A percentile compares a stretch with the other conserved stretches of the same genome.
These are phyloP conservation scores for Plasmodium vivax DNA, from an alignment of 169 alveolate species.

Conservation along the genomic window DNA sequence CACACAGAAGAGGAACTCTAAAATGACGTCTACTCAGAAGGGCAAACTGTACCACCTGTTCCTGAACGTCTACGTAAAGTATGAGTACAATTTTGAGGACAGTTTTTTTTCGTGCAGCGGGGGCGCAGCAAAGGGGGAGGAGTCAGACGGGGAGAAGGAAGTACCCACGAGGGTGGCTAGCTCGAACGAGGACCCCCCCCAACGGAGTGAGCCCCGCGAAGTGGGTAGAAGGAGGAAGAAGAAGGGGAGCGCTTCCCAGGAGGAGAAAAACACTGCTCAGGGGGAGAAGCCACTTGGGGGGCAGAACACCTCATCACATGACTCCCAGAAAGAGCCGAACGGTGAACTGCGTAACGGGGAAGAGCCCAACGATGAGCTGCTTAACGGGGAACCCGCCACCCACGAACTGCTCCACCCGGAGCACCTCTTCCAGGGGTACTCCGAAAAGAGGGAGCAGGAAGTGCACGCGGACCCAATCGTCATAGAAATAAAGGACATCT, in stretches of 20 bases:
- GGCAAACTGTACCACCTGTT: slow-evolving; percentile 54
- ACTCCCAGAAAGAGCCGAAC: background rate
- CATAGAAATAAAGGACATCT: slow-evolving; percentile 46
- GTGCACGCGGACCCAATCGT: slow-evolving; percentile 5
- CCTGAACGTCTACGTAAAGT: slow-evolving; percentile 68
- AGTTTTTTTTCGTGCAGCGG: background rate
- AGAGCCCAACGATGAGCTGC: background rate
- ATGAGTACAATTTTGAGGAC: slow-evolving; percentile 59
- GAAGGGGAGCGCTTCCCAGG: background rate
- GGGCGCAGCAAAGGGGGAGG: background rate
- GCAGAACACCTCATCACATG: background rate
- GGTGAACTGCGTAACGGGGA: background rate
- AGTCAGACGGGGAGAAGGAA: background rate
- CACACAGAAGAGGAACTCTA: background rate
- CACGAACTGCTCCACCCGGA: background rate
- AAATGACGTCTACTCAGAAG: background rate
- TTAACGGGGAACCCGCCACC: background rate
- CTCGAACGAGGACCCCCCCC: background rate
- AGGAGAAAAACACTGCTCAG: background rate
- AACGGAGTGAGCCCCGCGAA: background rate
- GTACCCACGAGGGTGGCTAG: background rate
- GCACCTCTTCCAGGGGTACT: slow-evolving; percentile 8
- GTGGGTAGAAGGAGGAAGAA: background rate
- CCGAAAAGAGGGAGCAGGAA: slow-evolving; percentile 8
- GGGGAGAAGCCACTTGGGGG: background rate